Evolutionary conservation across 352 stramenopile species (phyloP).

Genomic region (Globisporangium polare): DNA sequence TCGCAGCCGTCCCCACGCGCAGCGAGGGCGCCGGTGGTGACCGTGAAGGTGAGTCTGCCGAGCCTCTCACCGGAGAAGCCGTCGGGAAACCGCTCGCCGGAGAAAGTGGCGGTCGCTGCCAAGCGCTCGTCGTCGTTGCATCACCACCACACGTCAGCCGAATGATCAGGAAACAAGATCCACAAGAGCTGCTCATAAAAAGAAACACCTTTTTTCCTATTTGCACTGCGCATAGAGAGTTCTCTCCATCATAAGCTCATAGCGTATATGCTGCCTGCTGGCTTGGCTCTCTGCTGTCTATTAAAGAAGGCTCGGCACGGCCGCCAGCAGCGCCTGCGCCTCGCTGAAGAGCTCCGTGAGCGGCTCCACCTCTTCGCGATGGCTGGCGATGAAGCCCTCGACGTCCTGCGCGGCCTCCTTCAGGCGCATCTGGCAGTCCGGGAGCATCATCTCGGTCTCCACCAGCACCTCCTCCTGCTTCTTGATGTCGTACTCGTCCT

Average conservation of each 20-base stretch:
- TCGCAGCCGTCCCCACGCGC: slow-evolving; percentile 1
- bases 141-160: not conserved
- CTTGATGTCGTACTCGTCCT: slow-evolving; percentile 71
- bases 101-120: slow-evolving; percentile 22
- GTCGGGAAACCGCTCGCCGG: slow-evolving; percentile 28
- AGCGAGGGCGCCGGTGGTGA: slow-evolving; percentile 1
- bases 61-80: slow-evolving; percentile 59
- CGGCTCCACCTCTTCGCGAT: slow-evolving; percentile 35
- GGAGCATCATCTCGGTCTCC: slow-evolving; percentile 80
- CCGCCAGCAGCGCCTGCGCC: slow-evolving; percentile 42
- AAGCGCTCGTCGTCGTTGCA: slow-evolving; percentile 17
- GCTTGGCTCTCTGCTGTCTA: not conserved
- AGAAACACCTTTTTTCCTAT: not conserved
- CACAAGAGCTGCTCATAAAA: not conserved
- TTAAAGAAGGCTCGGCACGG: slow-evolving; percentile 29
- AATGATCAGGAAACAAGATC: not conserved
- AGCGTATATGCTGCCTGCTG: not conserved
- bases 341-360: slow-evolving; percentile 35
- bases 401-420: slow-evolving; percentile 56
- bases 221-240: not conserved
- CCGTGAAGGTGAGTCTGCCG: slow-evolving; percentile 39
- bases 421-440: slow-evolving; percentile 69
- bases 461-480: slow-evolving; percentile 81
- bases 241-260: not conserved
- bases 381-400: slow-evolving; percentile 34